Base-by-base conservation (phyloP, 2,329 filamentous ascomycete species). In the Nothophaeocryptopus gaeumannii region DNA sequence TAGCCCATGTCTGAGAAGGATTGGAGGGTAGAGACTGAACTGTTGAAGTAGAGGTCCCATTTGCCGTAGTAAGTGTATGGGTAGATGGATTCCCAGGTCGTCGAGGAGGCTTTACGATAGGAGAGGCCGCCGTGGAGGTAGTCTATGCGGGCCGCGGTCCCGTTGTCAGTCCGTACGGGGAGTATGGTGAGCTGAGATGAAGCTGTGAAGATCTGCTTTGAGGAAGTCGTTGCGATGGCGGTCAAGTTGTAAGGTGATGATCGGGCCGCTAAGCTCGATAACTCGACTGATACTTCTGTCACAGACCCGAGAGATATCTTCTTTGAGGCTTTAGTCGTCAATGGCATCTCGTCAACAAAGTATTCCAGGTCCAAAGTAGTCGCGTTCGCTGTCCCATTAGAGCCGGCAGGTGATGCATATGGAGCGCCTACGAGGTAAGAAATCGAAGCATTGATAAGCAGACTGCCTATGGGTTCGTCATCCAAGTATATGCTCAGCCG, bases 401-500 rank as follows among this genome's bases (percentile, higher is more conserved):
- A 26, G 20, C 7, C 7, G 3, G 20, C 20, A 26, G 20, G 20
- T 7, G 3, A 7, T 3, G 3, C 7, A 7, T 26, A 26, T 5
- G 40, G 10, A 35, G 66, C 49, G 2, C 72, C 73, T 34, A 67
- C 62, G 3, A 65, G 56, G 45, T 71, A 60, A 0, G 70, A 73
- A 33, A 74, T 65, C 2, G 58, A 53, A n/a, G 73, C 69, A 58
- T 73, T 68, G 5, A 77, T 56, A 15, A 77, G 66, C 14, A 77
- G 67, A 12, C 64, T 62, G 2, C 63, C 72, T 4, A 45, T 46
- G 2, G 53, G 54, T 43, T 74, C 73, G 20, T 61, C 67, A 5
- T 71, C 64, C 3, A 73, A 61, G 58, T 77, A 78, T 7, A 75
- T 67, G 35, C 61, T 73, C 63, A 74, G 73, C 3, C 72, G 71